Base-by-base conservation (phyloP, 2,329 filamentous ascomycete genomes). In the Trichoderma semiorbis region DNA sequence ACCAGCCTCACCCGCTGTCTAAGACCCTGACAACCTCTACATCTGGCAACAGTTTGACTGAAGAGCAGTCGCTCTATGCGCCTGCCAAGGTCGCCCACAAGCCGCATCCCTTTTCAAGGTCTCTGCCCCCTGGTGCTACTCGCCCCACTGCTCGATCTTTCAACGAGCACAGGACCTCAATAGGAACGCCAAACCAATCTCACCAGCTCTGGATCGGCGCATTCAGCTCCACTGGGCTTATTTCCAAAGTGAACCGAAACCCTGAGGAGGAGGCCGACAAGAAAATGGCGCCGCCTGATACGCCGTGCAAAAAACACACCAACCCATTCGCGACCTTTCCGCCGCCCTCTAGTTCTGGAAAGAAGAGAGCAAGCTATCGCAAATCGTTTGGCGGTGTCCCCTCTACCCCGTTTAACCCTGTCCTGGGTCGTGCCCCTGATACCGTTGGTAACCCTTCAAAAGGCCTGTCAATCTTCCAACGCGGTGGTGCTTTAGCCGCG, bases 171-270 rank as follows among this genome's bases (percentile, higher is more conserved):
- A 78, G 76, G 69, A 75, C 57, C 24, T 24, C 75, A 14, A 75
- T 81, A 64, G 80, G 76, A 71, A 75, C 92, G 86, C 53, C 93
- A 85, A 79, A 75, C 64, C 80, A 79, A 10, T 74, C 77, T 1
- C 77, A 78, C 8, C 94, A 91, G 78, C 92, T 95, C 26, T 87
- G 93, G 70, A 91, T 93, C 36, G 90, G 92, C 53, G 94, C 94
- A 7, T 98, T 98, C 82, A 94, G 94, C 85, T 98, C 96, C 1
- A 98, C 96, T 0, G 95, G 95, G 1, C 85, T 99, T 32, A 92
- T 99, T 69, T 98, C 96, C 12, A 99, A 99, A 83, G 93, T 97
- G 81, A 97, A 96, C 78, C 91, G 93, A 71, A 91, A 93, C 79
- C 88, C 91, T 0, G 93, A 98, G 75, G 88, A 93, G 66, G 88